Base-by-base conservation (phyloP, 306 rosid genomes). In the Vigna mungo region DNA sequence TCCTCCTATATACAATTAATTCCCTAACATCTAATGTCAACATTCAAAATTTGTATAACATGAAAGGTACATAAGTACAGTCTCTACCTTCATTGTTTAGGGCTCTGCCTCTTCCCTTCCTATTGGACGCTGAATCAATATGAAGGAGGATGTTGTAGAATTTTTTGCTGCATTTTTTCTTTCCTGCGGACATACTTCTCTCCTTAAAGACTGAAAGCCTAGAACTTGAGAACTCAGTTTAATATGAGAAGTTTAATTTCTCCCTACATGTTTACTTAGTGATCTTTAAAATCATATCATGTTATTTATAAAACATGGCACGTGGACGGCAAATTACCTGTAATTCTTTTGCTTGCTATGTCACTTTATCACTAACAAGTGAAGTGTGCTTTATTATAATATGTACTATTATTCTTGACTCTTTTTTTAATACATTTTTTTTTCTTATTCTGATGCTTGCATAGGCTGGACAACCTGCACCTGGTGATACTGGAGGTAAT, bases 381-480 rank as follows among this genome's bases (percentile, higher is more conserved):
- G 44, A 70, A 15, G 51, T 70, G 58, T 56, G 51, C 71, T 80
- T 71, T 9, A 36, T 34, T 75, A 32, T 60, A 21, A 39, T 56
- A 49, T 54, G 4, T 74, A 59, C 68, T 15, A 18, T 70, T 71
- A 18, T 14, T 60, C 32, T 71, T 62, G 65, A 48, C 36, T 78
- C 60, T 47, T 71, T 20, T 25, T 80, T 71, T 58, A 13, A 68
- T 60, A 53, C 49, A 18, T 68, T 4, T 34, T 34, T 30, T 17
- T 80, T 67, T 63, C 54, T 66, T 41, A 55, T 48, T 71, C 25
- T 81, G 75, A 76, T 82, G 63, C 74, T 88, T 80, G 47, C 80
- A 68, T 85, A 96, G 99, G 89, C 77, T 82, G 94, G 76, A 68
- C 91, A 78, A 67, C 79, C 75, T 56, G 90, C 71, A 54, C 64